Evolutionary conservation across 805 yeast genomes (phyloP).

Genomic region (Candida bentonensis): DNA sequence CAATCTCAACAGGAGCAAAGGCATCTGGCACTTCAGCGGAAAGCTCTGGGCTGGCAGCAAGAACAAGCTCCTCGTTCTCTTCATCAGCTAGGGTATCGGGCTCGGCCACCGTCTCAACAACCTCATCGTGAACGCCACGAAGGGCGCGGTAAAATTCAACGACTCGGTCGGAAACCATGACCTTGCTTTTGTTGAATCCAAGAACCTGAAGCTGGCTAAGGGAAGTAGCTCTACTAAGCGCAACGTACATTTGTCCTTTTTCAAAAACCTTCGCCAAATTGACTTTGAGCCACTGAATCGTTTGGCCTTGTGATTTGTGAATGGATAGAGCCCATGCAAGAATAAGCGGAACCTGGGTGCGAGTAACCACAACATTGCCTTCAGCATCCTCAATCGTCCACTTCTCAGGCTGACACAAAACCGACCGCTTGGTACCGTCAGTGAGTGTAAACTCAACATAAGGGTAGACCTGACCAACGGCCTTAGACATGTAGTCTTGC

Average conservation of each 20-base stretch:
- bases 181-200: conserved; percentile 51
- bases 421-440: conserved; percentile 60
- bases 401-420: conserved; percentile 65
- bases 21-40: too few species aligned
- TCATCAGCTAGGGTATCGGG: not conserved
- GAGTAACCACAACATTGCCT: conserved; percentile 50
- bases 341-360: conserved; percentile 74
- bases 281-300: conserved; percentile 61
- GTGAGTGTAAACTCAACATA: conserved; percentile 62
- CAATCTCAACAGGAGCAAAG: not conserved
- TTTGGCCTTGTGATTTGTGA: conserved; percentile 93
- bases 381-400: conserved; percentile 71
- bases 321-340: conserved; percentile 96
- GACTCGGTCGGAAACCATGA: conserved; percentile 60
- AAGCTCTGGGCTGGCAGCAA: too few species aligned
- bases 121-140: conserved; percentile 25
- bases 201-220: conserved; percentile 72
- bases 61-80: too few species aligned
- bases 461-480: conserved; percentile 33
- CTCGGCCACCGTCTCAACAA: not conserved
- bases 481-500: conserved; percentile 1
- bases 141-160: conserved; percentile 42
- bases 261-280: conserved; percentile 70
- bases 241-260: conserved; percentile 93
- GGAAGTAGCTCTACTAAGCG: conserved; percentile 77